Evolutionary conservation across 2,329 filamentous ascomycete species (phyloP).

Genomic region (Talaromyces funiculosus): DNA sequence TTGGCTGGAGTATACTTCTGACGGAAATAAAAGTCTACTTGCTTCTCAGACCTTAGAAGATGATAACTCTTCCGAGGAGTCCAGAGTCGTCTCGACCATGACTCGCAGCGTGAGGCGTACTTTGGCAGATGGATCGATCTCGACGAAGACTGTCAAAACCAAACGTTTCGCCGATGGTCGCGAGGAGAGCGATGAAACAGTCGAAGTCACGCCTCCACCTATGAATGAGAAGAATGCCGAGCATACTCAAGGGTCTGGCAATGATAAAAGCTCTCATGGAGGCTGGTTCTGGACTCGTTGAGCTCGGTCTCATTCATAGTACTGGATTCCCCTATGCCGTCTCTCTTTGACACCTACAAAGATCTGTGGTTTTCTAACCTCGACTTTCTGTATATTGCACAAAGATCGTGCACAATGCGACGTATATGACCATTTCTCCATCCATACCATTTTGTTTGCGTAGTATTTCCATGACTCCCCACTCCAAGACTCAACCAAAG

Average conservation of each 20-base stretch:
- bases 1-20: conserved; percentile 20
- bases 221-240: background rate
- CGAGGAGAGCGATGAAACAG: conserved; percentile 54
- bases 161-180: conserved; percentile 56
- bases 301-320: background rate
- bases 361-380: background rate
- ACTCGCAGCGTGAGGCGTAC: conserved; percentile 53
- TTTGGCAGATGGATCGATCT: conserved; percentile 52
- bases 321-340: background rate
- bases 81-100: conserved; percentile 49
- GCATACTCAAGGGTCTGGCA: background rate
- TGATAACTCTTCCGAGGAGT: conserved; percentile 19
- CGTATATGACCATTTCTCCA: background rate
- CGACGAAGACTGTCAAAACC: conserved; percentile 53
- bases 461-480: background rate
- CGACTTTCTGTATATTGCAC: background rate
- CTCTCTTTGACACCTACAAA: background rate
- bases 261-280: background rate
- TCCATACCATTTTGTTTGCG: background rate
- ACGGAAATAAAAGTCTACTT: conserved; percentile 10
- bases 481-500: conserved; percentile 4
- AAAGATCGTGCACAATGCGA: background rate
- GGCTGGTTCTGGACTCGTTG: conserved; percentile 15
- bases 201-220: conserved; percentile 35
- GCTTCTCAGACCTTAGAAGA: conserved; percentile 14